Base-by-base conservation (phyloP, 1,139 yeast species). In the Saccharomyces hybrid region DNA sequence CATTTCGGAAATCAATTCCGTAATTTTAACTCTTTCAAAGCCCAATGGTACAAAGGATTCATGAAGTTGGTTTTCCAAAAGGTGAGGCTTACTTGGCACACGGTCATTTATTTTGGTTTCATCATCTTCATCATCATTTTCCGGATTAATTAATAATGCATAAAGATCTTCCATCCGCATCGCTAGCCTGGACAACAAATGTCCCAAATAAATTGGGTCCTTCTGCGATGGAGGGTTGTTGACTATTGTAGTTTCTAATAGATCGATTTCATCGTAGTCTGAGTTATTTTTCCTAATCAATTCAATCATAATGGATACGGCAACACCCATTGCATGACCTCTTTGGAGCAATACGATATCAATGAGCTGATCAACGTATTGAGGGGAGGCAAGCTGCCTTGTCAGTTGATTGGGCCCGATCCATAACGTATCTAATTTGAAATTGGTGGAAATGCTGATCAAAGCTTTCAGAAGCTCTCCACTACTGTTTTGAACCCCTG, bases 391-490 rank as follows among this genome's bases (percentile, higher is more conserved):
- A 52, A 93, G 78, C 67, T 91, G 91, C 56, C 98, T 78, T 2
- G 96, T 89, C 56, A 93, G 77, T 64, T 88, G 89, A 67, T 93
- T 93, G n/a, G 99, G 99, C 0, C 99, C 99, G 60, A 95, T 90
- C 2, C 96, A 88, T 55, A 95, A 84, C 65, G 85, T 90, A 58
- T 73, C 76, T n/a, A 73, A 62, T 46, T 82, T 83, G 25, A 81
- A 77, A 63, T 89, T 87, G 56, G 95, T 96, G 5, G 96, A 88
- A 42, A 95, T 88, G 1, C 97, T 86, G 46, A 93, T 88, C 64
- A 93, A 79, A 0, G 98, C 97, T 68, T 93, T 93, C 53, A 93
- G 73, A 64, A 93, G 90, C 68, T 93, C 99, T 14, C 97, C 95
- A 3, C 95, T 93, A 3, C 97, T 93, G 1, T 93, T 84, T 69